A percentile compares a stretch with the other conserved stretches of the same genome.
These are phyloP conservation scores for Neurospora discreta DNA, from an alignment of 495 filamentous ascomycete species.

Conservation along the genomic window DNA sequence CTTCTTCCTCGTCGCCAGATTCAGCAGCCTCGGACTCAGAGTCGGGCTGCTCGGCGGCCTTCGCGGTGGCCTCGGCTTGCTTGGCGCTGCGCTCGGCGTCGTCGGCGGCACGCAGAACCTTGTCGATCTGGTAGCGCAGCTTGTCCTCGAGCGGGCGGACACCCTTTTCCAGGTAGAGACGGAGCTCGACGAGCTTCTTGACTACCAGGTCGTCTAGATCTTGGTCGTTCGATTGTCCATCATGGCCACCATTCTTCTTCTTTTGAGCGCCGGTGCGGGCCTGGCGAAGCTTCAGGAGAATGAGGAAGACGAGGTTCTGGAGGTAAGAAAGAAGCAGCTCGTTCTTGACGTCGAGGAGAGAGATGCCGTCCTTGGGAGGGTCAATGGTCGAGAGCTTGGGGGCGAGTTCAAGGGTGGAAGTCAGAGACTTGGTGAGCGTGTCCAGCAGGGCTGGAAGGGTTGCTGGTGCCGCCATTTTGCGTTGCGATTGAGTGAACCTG, in stretches of 20 bases:
- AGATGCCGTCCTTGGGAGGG: slow-evolving; percentile 75
- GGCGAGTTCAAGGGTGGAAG: slow-evolving; percentile 47
- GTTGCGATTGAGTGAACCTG: neutral
- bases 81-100: slow-evolving; percentile 44
- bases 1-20: slow-evolving; percentile 27
- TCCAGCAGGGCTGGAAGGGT: slow-evolving; percentile 49
- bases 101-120: slow-evolving; percentile 76
- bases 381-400: slow-evolving; percentile 44
- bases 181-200: slow-evolving; percentile 72
- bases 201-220: slow-evolving; percentile 44
- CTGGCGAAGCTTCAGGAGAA: slow-evolving; percentile 68
- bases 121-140: slow-evolving; percentile 80
- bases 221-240: slow-evolving; percentile 3
- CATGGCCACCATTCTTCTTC: slow-evolving; percentile 14
- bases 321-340: slow-evolving; percentile 92
- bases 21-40: slow-evolving; percentile 30
- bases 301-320: slow-evolving; percentile 84
- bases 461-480: slow-evolving; percentile 36
- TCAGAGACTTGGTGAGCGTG: slow-evolving; percentile 51
- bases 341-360: slow-evolving; percentile 87
- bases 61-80: slow-evolving; percentile 16
- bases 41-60: slow-evolving; percentile 20
- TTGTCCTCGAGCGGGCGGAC: slow-evolving; percentile 79
- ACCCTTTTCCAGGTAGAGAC: slow-evolving; percentile 82
- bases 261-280: slow-evolving; percentile 26